Evolutionary conservation across 2,329 filamentous ascomycete genomes (phyloP).

Genomic region (Graphilbum sp.): DNA sequence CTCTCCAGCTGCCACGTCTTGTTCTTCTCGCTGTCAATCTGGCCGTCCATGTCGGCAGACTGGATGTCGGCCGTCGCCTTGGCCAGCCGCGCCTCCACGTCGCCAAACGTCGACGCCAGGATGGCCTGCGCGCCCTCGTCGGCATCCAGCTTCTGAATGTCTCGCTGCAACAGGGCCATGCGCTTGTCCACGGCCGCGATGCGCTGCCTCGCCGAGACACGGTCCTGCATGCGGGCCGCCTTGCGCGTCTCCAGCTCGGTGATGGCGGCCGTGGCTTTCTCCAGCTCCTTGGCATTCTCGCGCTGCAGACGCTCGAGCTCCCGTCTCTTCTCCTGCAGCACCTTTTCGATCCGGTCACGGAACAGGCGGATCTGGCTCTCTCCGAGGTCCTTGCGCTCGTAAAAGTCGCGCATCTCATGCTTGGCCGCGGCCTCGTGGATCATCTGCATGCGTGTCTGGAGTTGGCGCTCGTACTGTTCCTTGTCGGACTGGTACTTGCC

Average conservation of each 20-base stretch:
- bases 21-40: slow-evolving; percentile 49
- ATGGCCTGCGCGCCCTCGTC: slow-evolving; percentile 75
- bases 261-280: slow-evolving; percentile 54
- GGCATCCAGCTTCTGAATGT: slow-evolving; percentile 55
- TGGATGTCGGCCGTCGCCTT: slow-evolving; percentile 47
- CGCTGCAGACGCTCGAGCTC: slow-evolving; percentile 52
- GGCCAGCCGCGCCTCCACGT: slow-evolving; percentile 47
- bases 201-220: slow-evolving; percentile 54
- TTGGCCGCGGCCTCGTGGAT: slow-evolving; percentile 61
- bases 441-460: slow-evolving; percentile 53
- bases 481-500: slow-evolving; percentile 77
- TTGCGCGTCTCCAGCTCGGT: slow-evolving; percentile 60
- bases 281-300: slow-evolving; percentile 58
- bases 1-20: slow-evolving; percentile 55
- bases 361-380: slow-evolving; percentile 62
- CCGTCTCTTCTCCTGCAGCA: slow-evolving; percentile 62
- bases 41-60: slow-evolving; percentile 49
- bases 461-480: slow-evolving; percentile 68
- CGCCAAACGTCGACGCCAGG: slow-evolving; percentile 56
- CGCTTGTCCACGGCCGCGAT: slow-evolving; percentile 61
- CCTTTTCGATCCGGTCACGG: slow-evolving; percentile 57
- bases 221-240: slow-evolving; percentile 56
- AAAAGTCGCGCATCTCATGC: slow-evolving; percentile 63
- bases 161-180: slow-evolving; percentile 46
- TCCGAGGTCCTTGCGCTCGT: slow-evolving; percentile 51